Conservation (phyloP, 768 basidiomycete genomes). For the Phaffia australis region DNA sequence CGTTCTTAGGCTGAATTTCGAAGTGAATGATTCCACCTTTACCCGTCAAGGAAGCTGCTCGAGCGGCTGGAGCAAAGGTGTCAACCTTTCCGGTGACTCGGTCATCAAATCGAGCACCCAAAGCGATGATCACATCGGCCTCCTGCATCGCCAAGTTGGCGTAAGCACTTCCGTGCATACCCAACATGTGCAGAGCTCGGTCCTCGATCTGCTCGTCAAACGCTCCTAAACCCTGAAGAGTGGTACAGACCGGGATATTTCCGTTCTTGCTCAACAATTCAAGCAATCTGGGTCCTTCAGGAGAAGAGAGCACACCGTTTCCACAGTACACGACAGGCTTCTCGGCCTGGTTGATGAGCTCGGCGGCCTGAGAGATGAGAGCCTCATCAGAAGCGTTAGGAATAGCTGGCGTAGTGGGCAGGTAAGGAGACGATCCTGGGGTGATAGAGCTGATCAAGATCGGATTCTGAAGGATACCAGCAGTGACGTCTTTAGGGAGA, state of each 20-base stretch:
- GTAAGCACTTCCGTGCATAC: constrained; percentile 96
- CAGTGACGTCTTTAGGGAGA: constrained; percentile 97
- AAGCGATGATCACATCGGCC: constrained; percentile 93
- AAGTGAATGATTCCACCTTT: constrained; percentile 98
- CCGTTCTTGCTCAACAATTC: constrained; percentile 65
- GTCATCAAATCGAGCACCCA: constrained; percentile 94
- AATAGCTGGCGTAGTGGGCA: constrained; percentile 45
- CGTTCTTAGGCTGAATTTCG: constrained; percentile 95
- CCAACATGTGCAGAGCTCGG: constrained; percentile 87
- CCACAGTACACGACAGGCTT: constrained; percentile 88
- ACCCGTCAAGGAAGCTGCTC: constrained; percentile 69
- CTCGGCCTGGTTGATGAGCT: constrained; percentile 81
- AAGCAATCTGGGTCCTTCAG: constrained; percentile 71
- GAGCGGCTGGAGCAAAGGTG: constrained; percentile 81
- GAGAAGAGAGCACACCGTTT: constrained; percentile 71
- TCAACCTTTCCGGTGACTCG: constrained; percentile 88
- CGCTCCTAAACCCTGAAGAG: constrained; percentile 86
- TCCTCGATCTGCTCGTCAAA: constrained; percentile 78
- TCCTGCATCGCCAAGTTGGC: constrained; percentile 97
- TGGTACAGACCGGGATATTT: constrained; percentile 95
- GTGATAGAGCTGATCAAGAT: constrained; percentile 77
- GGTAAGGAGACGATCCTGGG: constrained; percentile 52
- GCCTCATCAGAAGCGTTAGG: constrained; percentile 51
- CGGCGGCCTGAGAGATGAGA: constrained; percentile 71
- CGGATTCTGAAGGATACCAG: constrained; percentile 72